phyloP scores from a whole-genome alignment of 192 early-diverging fungal genomes.

The Gigaspora rosea region DNA sequence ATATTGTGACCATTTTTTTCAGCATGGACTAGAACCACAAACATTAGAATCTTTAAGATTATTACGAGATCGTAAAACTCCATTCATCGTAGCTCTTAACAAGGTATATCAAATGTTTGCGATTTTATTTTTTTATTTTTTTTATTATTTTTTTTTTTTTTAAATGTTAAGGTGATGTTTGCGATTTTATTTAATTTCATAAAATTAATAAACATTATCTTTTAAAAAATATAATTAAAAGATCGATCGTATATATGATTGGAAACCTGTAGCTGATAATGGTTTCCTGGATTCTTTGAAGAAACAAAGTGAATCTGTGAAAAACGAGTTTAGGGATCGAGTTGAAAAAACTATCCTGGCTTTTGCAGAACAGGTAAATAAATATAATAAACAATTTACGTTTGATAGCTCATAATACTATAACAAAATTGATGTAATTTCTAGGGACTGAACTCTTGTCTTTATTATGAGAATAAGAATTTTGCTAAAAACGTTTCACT shows the following conservation, averaged over 20 bases:
- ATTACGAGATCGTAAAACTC: constrained; percentile 90
- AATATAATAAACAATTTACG: background rate
- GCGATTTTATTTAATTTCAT: background rate
- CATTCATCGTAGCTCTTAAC: constrained; percentile 98
- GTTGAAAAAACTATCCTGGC: constrained; percentile 74
- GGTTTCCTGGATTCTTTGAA: constrained; percentile 78
- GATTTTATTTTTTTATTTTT: background rate
- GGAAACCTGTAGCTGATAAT: constrained; percentile 84
- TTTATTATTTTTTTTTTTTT: no score
- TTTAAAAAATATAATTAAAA: background rate
- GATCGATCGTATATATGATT: constrained; percentile 94
- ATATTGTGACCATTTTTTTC: background rate
- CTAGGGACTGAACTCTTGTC: constrained; percentile 85
- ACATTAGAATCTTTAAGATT: constrained; percentile 94
- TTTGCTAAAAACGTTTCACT: constrained; percentile 93
- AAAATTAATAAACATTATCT: background rate
- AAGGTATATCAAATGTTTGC: constrained; percentile 46
- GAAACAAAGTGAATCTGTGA: constrained; percentile 68
- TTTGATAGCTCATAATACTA: background rate
- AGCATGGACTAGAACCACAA: constrained; percentile 95
- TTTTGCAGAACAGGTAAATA: constrained; percentile 78
- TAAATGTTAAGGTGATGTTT: no score
- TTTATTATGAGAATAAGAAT: constrained; percentile 97
- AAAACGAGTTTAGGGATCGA: constrained; percentile 86
- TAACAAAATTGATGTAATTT: background rate